A percentile compares a stretch with the other conserved stretches of the same genome.
phyloP scores from a whole-genome alignment of 306 rosid genomes.

The Gynostemma pentaphyllum region DNA sequence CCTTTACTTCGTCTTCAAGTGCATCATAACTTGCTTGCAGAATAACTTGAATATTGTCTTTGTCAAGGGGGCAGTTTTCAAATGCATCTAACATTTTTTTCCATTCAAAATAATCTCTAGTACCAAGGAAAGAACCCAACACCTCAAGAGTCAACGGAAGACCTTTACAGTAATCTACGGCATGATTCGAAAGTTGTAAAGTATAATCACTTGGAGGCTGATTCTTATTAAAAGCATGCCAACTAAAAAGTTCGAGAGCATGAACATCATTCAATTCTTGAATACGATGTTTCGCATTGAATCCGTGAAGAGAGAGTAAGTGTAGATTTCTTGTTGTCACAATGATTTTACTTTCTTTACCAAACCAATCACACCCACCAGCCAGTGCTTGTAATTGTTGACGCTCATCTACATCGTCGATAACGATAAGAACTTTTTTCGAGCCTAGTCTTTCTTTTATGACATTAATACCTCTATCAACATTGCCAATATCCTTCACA shows the following conservation, averaged over 20 bases:
- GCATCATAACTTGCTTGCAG: slow-evolving; percentile 19
- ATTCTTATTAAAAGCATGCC: slow-evolving; percentile 18
- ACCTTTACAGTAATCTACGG: slow-evolving; percentile 17
- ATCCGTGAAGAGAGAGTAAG: neutral
- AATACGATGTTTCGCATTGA: neutral
- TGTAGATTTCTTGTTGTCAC: slow-evolving; percentile 12
- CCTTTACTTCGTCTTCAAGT: slow-evolving; percentile 1
- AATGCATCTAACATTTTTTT: slow-evolving; percentile 5
- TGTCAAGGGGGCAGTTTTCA: slow-evolving; percentile 5
- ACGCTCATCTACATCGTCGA: slow-evolving; percentile 4
- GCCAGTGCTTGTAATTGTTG: slow-evolving; percentile 4
- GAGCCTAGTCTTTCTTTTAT: neutral
- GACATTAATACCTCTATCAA: neutral
- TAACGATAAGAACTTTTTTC: slow-evolving; percentile 5
- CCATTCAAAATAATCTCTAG: slow-evolving; percentile 17
- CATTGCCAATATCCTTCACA: neutral
- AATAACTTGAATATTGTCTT: slow-evolving; percentile 9
- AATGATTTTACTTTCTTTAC: slow-evolving; percentile 13
- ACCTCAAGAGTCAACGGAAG: slow-evolving; percentile 28
- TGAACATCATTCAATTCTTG: neutral
- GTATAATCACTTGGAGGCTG: slow-evolving; percentile 1
- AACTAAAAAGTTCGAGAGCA: slow-evolving; percentile 8
- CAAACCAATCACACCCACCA: slow-evolving; percentile 8
- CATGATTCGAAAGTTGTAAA: neutral
- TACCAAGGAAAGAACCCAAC: slow-evolving; percentile 21